Base-by-base conservation (phyloP, 805 yeast genomes). In the Pichia exigua region DNA sequence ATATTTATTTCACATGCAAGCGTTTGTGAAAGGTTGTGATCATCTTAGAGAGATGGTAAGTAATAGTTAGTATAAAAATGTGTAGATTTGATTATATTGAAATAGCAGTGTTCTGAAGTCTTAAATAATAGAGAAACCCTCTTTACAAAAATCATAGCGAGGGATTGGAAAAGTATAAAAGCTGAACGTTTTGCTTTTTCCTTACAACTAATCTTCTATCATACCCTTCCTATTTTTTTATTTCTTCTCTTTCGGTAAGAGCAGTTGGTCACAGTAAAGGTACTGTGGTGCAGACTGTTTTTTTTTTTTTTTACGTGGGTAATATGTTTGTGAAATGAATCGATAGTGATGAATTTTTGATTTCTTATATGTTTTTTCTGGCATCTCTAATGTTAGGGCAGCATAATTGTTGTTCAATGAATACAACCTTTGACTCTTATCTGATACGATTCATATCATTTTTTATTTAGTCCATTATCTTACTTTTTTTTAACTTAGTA, bases 351-450 rank as follows among this genome's bases (percentile, higher is more conserved):
- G 54, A 51, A 51, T 47, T 38, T 51, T 51, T 51, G 38, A 21
- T 48, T 15, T 35, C 42, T 50, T 47, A 32, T 46, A 51, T 51
- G 54, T 56, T 83, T 81, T 83, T 84, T 85, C 91, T 85, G 91
- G 91, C 91, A 85, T 85, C 91, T 85, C 90, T 85, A 85, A 83
- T 84, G 87, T 83, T 84, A 85, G 90, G 73, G 59, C 59, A 46
- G 79, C 81, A 76, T 30, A 30, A 30, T 73, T 76, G 49, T 42
- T 74, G 83, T 77, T 82, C 90, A 76, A 82, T 85, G 91, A 85
- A 77, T 85, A 76, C 81, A 83, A 81, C 77, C 72, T 63, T 78
- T 81, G 85, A 81, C 85, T 71, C 72, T 62, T 72, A 76, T 79
- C 86, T 80, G 86, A 82, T 70, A 58, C 49, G 39, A 47, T 30